Conservation (phyloP, 1,284 basidiomycete genomes). For the Rhodofomes roseus region DNA sequence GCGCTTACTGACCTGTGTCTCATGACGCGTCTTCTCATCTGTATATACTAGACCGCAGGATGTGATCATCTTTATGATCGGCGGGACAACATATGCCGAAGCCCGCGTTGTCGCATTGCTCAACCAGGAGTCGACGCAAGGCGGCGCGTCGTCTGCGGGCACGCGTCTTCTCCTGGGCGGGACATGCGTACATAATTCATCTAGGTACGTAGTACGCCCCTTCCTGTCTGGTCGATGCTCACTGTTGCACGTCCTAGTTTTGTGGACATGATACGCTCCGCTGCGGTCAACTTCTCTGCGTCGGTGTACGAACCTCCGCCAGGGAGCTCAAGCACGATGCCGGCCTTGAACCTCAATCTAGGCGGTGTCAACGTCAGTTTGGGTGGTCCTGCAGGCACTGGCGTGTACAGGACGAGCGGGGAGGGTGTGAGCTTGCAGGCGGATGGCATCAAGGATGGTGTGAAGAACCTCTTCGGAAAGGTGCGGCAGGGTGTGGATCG, state of each 20-base stretch:
- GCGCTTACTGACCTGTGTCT: constrained; percentile 9
- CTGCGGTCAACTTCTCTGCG: constrained; percentile 56
- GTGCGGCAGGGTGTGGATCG: constrained; percentile 87
- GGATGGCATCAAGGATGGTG: constrained; percentile 81
- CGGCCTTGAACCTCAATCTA: constrained; percentile 82
- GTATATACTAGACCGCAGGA: constrained; percentile 75
- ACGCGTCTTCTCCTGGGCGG: constrained; percentile 85
- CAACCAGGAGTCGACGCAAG: constrained; percentile 67
- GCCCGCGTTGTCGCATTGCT: constrained; percentile 79
- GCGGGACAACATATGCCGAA: constrained; percentile 93
- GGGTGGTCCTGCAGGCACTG: constrained; percentile 78
- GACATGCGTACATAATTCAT: constrained; percentile 90
- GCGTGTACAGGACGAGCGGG: constrained; percentile 76
- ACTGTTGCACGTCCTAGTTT: constrained; percentile 42
- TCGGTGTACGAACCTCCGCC: constrained; percentile 70
- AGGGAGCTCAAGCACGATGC: constrained; percentile 62
- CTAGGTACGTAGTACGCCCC: constrained; percentile 49
- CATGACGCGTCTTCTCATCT: constrained; percentile 2
- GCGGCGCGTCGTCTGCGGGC: constrained; percentile 47
- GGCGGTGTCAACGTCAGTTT: constrained; percentile 89
- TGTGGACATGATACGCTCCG: constrained; percentile 69
- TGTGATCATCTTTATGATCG: constrained; percentile 92
- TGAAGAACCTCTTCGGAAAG: constrained; percentile 82
- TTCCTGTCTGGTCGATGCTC: background rate
- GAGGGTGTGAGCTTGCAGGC: constrained; percentile 67